Conservation (phyloP, 495 filamentous ascomycete genomes). For the Xylaria longipes region DNA sequence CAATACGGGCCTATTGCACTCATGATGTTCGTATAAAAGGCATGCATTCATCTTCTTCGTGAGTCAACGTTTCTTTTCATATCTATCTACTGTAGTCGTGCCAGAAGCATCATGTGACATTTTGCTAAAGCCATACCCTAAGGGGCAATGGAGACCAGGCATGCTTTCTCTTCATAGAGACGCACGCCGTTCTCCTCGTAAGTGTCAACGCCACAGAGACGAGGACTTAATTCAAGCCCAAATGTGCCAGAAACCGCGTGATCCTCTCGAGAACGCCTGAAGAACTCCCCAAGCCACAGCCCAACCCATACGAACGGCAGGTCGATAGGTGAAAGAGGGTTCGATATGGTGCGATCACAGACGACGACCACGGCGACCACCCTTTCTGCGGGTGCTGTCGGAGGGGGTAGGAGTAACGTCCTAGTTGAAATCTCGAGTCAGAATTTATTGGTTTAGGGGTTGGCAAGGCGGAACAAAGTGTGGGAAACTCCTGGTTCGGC, state of each 20-base stretch:
- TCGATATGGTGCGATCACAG: constrained; percentile 67
- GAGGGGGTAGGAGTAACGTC: constrained; percentile 99
- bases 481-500: neutral
- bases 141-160: constrained; percentile 67
- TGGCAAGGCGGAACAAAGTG: neutral
- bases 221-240: constrained; percentile 37
- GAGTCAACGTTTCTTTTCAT: constrained; percentile 39
- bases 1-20: neutral
- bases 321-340: constrained; percentile 21
- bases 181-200: constrained; percentile 71
- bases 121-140: constrained; percentile 45
- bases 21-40: neutral
- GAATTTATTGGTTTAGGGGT: neutral
- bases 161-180: constrained; percentile 43
- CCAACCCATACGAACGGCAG: constrained; percentile 34
- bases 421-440: constrained; percentile 31
- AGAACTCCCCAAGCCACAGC: constrained; percentile 44
- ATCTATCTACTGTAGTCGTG: constrained; percentile 54
- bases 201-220: constrained; percentile 64
- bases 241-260: constrained; percentile 44
- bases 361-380: constrained; percentile 99
- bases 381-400: constrained; percentile 98
- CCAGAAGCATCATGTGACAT: constrained; percentile 61
- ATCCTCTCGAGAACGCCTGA: constrained; percentile 37
- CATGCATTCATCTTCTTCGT: constrained; percentile 12